Base-by-base conservation (phyloP, 805 yeast genomes). In the Starmerella bombi region DNA sequence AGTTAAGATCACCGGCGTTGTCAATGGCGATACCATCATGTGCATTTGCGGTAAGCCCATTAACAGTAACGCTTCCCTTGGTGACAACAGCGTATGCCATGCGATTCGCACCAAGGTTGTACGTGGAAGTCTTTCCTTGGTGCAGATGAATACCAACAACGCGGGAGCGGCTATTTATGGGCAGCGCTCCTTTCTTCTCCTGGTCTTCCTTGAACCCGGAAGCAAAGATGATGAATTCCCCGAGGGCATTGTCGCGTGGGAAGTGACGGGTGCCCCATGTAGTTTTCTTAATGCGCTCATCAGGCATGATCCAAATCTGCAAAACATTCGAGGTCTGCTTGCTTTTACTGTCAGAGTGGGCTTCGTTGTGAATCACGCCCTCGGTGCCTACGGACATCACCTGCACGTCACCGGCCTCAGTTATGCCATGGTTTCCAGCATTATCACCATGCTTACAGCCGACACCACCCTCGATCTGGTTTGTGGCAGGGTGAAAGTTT, bases 371-470 rank as follows among this genome's bases (percentile, higher is more conserved):
- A n/a, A 32, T 40, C 17, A 45, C 49, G 17, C 49, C 49, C 22
- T 40, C 42, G 32, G 38, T 37, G 34, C 49, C 49, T 3, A 41
- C 49, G 18, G 44, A 36, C 49, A 45, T 45, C 23, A 45, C 49
- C 41, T 45, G 49, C 19, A 45, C 46, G 25, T 45, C 49, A 18
- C 49, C 49, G 14, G 49, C 44, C 32, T 37, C 39, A 6, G 49
- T 45, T 12, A 40, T 22, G n/a, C 49, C 49, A 17, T 40, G 41
- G 17, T 32, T 36, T 34, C 49, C 49, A 5, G 41, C 37, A 46
- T 36, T 40, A 34, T 45, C 49, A 20, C 25, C 35, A 40, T 45
- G 49, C 15, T 36, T 34, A 25, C 42, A 35, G 17, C 46, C 49
- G 14, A 27, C 42, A 22, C 48, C 48, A 15, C 49, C 49, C 33